A percentile compares a stretch with the other conserved stretches of the same genome.
phyloP scores from a whole-genome alignment of 176 grass and related monocot genomes.

The Bromus sterilis region DNA sequence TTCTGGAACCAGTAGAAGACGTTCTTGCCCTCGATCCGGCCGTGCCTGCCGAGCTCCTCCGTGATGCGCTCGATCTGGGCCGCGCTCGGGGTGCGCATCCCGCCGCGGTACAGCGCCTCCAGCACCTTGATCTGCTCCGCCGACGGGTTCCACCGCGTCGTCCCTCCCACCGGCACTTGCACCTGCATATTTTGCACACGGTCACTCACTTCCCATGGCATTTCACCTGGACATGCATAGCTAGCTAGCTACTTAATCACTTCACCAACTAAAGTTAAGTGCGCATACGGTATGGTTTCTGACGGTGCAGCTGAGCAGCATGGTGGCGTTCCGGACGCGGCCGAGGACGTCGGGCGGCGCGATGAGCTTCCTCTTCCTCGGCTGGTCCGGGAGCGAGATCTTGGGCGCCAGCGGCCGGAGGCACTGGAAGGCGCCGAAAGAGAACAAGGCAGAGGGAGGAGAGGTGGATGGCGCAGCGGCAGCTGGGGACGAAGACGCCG shows the following conservation, averaged over 20 bases:
- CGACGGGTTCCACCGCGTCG: conserved; percentile 87
- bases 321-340: conserved; percentile 25
- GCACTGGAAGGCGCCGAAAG: conserved; percentile 1
- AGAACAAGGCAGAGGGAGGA: neutral
- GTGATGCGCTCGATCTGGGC: conserved; percentile 85
- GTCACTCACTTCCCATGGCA: neutral
- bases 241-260: neutral
- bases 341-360: conserved; percentile 4
- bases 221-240: neutral
- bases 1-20: conserved; percentile 99
- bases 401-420: conserved; percentile 40
- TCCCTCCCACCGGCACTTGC: conserved; percentile 40
- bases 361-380: conserved; percentile 27
- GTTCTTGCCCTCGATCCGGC: conserved; percentile 91
- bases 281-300: neutral
- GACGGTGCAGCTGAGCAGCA: conserved; percentile 35
- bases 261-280: neutral
- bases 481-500: conserved; percentile 11
- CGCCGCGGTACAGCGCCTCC: conserved; percentile 67
- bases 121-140: conserved; percentile 84
- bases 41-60: conserved; percentile 64
- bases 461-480: neutral
- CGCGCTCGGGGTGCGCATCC: conserved; percentile 83
- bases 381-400: conserved; percentile 26
- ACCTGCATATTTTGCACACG: neutral